Evolutionary conservation across 2,329 filamentous ascomycete species (phyloP).

Genomic region (Pestalotiopsis sp.): DNA sequence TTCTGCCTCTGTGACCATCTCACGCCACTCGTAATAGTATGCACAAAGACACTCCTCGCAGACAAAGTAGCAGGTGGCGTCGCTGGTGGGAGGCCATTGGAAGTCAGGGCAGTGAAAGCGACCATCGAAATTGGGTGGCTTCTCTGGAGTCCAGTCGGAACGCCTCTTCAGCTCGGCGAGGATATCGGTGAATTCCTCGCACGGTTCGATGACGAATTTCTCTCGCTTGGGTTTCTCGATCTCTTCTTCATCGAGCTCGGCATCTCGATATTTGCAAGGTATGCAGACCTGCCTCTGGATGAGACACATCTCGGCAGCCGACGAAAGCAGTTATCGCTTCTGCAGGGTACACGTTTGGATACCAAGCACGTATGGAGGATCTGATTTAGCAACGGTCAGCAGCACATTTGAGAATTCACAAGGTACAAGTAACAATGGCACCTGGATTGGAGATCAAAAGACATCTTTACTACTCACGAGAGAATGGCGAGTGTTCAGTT

Average conservation of each 20-base stretch:
- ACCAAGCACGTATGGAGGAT: background rate
- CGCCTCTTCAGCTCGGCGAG: background rate
- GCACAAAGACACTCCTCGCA: slow-evolving; percentile 19
- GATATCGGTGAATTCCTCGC: slow-evolving; percentile 8
- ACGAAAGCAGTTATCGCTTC: background rate
- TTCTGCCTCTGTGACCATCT: background rate
- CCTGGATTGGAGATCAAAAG: too few relatives aligned
- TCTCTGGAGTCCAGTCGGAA: background rate
- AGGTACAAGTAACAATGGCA: too few relatives aligned
- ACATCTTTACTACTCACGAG: too few relatives aligned
- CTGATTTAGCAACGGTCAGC: background rate
- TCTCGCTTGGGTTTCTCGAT: background rate
- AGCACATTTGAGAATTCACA: too few relatives aligned
- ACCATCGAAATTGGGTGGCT: background rate
- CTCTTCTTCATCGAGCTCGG: background rate
- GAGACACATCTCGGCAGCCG: background rate
- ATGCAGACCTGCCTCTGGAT: slow-evolving; percentile 1
- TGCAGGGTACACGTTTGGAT: background rate
- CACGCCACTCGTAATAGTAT: slow-evolving; percentile 1
- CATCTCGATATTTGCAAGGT: background rate
- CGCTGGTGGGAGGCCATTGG: slow-evolving; percentile 17
- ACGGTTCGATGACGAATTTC: background rate
- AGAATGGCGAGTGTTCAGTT: too few relatives aligned
- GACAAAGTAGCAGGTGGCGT: slow-evolving; percentile 7
- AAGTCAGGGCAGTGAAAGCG: slow-evolving; percentile 18